Percentiles rank a stretch among this genome's conserved stretches.
Evolutionary conservation across 148 eudicot genomes (phyloP).

Genomic region (Rhododendron henanense): DNA sequence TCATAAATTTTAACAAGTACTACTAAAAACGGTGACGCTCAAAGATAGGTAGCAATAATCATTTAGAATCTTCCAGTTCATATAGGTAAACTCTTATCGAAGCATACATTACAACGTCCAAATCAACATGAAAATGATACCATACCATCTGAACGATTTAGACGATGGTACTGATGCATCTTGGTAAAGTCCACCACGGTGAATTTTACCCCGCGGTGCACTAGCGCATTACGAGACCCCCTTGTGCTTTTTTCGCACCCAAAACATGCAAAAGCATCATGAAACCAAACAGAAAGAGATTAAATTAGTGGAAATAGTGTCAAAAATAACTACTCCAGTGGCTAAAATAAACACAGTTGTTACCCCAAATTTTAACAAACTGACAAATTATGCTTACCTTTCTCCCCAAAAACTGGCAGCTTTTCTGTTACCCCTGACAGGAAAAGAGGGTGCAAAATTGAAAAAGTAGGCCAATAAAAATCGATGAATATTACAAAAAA

Average conservation of each 20-base stretch:
- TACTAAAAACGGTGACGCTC: neutral
- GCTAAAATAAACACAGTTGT: slow-evolving; percentile 4
- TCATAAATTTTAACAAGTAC: too few relatives aligned
- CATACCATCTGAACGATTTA: neutral
- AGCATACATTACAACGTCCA: neutral
- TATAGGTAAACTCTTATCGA: neutral
- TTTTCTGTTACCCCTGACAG: slow-evolving; percentile 25
- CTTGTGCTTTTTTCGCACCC: neutral
- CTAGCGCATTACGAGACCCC: neutral
- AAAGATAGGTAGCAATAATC: neutral
- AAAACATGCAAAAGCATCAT: neutral
- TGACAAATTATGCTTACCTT: slow-evolving; percentile 7
- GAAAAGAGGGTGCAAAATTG: neutral
- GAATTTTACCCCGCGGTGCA: neutral
- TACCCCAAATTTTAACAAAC: slow-evolving; percentile 9
- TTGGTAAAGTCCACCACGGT: neutral
- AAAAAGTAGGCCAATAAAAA: neutral
- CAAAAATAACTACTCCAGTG: slow-evolving; percentile 6
- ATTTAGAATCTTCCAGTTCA: neutral
- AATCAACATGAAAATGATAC: neutral
- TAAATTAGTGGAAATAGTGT: neutral
- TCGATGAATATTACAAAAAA: neutral
- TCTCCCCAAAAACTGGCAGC: slow-evolving; percentile 17
- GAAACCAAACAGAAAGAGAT: neutral
- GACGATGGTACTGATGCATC: neutral